Evolutionary conservation across 768 basidiomycete genomes (phyloP).

Genomic region (Mycena amicta): DNA sequence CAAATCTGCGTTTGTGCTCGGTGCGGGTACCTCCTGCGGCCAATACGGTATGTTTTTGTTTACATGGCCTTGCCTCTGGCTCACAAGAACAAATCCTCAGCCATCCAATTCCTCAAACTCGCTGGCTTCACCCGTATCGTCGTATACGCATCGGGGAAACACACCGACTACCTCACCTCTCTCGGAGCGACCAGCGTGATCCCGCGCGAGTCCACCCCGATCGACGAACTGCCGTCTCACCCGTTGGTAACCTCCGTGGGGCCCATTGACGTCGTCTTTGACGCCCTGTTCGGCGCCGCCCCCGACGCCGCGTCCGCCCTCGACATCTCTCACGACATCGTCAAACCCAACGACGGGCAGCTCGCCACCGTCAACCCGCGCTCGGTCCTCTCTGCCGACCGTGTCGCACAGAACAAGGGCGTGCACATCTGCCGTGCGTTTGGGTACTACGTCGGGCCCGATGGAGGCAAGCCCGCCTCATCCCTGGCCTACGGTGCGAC

Average conservation of each 20-base stretch:
- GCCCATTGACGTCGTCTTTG: slow-evolving; percentile 8
- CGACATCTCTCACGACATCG: background rate
- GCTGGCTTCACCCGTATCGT: slow-evolving; percentile 42
- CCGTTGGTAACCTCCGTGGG: background rate
- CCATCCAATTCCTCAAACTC: slow-evolving; percentile 41
- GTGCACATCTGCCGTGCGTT: background rate
- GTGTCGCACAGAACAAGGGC: background rate
- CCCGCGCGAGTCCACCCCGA: slow-evolving; percentile 17
- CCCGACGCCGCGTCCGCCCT: background rate
- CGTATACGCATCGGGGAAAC: slow-evolving; percentile 38
- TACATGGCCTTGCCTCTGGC: background rate
- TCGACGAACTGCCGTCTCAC: background rate
- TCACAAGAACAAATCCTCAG: slow-evolving; percentile 22
- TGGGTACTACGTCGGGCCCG: slow-evolving; percentile 9
- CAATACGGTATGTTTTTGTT: slow-evolving; percentile 10
- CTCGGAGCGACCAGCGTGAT: slow-evolving; percentile 39
- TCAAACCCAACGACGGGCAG: background rate
- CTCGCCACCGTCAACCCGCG: background rate
- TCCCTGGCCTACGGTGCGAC: slow-evolving; percentile 12
- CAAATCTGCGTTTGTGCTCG: slow-evolving; percentile 14
- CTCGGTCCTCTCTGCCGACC: background rate
- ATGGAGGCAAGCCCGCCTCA: background rate
- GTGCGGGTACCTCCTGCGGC: slow-evolving; percentile 10
- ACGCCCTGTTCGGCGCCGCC: background rate
- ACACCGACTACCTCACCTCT: slow-evolving; percentile 37